These are phyloP conservation scores for Solanum hybrid DNA, from an alignment of 305 asterid species.

Conservation along the genomic window DNA sequence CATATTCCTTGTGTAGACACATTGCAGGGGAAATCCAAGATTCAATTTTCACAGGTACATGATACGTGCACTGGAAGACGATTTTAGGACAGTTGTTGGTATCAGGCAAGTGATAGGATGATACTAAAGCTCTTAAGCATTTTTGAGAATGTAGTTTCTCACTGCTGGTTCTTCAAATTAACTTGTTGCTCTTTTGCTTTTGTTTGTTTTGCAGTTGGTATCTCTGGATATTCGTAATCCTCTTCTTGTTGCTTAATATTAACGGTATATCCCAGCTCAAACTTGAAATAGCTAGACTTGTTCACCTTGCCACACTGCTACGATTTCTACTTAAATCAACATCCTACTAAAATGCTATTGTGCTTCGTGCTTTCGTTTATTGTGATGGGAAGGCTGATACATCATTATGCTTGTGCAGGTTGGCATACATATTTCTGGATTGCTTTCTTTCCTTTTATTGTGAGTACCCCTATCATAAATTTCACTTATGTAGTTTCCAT, in stretches of 20 bases:
- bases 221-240: slow-evolving; percentile 15
- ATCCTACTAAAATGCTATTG: neutral
- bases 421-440: slow-evolving; percentile 25
- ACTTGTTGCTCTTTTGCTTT: neutral
- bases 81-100: slow-evolving; percentile 14
- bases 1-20: slow-evolving; percentile 1
- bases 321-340: neutral
- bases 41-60: slow-evolving; percentile 14
- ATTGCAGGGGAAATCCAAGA: slow-evolving; percentile 14
- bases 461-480: slow-evolving; percentile 1
- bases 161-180: neutral
- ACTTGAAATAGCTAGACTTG: neutral
- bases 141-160: neutral
- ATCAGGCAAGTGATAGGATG: slow-evolving; percentile 9
- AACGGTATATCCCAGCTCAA: slow-evolving; percentile 10
- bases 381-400: neutral
- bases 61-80: slow-evolving; percentile 17
- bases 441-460: slow-evolving; percentile 16
- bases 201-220: slow-evolving; percentile 16
- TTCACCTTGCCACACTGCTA: neutral
- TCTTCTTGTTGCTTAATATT: slow-evolving; percentile 19
- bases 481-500: neutral
- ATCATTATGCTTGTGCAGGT: neutral
- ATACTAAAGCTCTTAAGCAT: neutral
- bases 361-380: neutral